Base-by-base conservation (phyloP, 192 early-diverging fungal species). In the Podila epigama region DNA sequence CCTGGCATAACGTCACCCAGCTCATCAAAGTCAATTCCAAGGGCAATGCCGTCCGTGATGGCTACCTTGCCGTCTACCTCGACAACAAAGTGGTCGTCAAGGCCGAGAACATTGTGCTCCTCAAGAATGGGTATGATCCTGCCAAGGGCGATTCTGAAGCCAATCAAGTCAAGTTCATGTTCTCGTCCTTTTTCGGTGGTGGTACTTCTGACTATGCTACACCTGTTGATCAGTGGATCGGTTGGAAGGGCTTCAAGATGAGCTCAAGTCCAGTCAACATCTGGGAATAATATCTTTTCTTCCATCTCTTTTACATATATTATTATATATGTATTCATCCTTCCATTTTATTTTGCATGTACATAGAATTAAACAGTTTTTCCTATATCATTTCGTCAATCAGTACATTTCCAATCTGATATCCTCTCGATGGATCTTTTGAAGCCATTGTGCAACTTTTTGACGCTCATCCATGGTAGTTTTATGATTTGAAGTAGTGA, bases 1-100 rank as follows among this genome's bases (percentile, higher is more conserved):
- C 52, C 32, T 86, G 85, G 85, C 40, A 41, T 41, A 41, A 41
- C 16, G 40, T 41, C 10, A 41, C 40, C 40, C 40, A 41, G 40
- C 10, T 41, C 10, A 8, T 41, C 40, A 41, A 41, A 41, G 40
- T 41, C 10, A 41, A 41, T 16, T 41, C 40, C 10, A 41, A 41
- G 40, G 40, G 40, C 16, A 41, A 41, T 8, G 40, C 40, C 10
- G 40, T 41, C 8, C 8, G 16, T 8, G 40, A 41, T 41, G 40
- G 40, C 8, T 41, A 41, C 40, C 40, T 41, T 8, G 40, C 40
- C 40, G 40, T 41, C 10, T 41, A 41, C 40, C 40, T 41, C 10
- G 40, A 41, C 16, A 16, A 16, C 10, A 41, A 41, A 8, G 40
- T 41, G 16, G 40, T 41, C 40, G 16, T 41, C 16, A 16, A 41